Evolutionary conservation across 345 rosid genomes (phyloP).

Genomic region (Physaria fendleri): DNA sequence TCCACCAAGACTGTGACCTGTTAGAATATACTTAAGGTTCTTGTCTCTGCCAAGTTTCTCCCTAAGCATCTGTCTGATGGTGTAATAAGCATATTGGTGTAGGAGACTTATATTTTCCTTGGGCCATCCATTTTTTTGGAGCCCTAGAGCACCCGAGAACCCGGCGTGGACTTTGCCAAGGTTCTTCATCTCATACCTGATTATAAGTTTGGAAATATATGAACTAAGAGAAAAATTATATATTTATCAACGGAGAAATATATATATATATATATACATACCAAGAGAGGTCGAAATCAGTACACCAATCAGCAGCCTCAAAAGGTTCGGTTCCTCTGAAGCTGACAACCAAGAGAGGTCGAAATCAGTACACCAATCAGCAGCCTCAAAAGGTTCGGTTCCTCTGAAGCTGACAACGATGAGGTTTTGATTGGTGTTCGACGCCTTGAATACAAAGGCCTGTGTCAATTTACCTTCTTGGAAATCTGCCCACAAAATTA

Average conservation of each 20-base stretch:
- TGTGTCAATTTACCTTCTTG: conserved; percentile 33
- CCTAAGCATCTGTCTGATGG: conserved; percentile 38
- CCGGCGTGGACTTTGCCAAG: conserved; percentile 52
- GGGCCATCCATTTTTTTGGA: conserved; percentile 47
- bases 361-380: conserved; percentile 41
- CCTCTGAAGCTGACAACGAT: conserved; percentile 57
- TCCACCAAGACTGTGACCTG: conserved; percentile 70
- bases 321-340: conserved; percentile 60
- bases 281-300: conserved; percentile 56
- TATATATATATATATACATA: conserved; percentile 30
- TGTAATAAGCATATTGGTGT: conserved; percentile 46
- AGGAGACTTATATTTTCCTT: conserved; percentile 5
- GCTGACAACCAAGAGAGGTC: conserved; percentile 45
- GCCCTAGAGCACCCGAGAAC: conserved; percentile 60
- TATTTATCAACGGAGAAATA: background rate
- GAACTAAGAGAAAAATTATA: background rate
- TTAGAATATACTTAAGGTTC: conserved; percentile 43
- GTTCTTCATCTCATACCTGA: conserved; percentile 18
- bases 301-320: conserved; percentile 38
- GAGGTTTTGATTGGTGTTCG: conserved; percentile 31
- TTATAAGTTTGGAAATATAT: background rate
- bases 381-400: conserved; percentile 43
- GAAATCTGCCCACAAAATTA: conserved; percentile 31
- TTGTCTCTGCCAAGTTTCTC: conserved; percentile 18
- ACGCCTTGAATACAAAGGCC: conserved; percentile 40